Percentiles rank a stretch among this genome's conserved stretches.
These are phyloP conservation scores for Candida rishiriensis DNA, from an alignment of 805 yeast species.

Conservation along the genomic window DNA sequence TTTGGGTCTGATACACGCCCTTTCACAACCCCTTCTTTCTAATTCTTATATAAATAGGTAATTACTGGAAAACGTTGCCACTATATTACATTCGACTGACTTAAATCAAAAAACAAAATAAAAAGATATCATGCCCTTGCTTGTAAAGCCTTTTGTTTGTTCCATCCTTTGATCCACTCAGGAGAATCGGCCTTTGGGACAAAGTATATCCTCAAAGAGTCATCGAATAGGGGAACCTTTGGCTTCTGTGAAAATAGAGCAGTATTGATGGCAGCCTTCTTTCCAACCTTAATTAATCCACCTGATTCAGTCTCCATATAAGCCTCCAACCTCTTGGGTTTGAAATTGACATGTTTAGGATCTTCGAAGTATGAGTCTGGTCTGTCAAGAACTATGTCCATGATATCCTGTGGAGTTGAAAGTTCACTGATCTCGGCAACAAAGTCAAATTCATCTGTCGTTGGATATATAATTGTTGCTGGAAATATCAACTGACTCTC, in stretches of 20 bases:
- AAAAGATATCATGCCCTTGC: slow-evolving; percentile 29
- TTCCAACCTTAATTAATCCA: slow-evolving; percentile 82
- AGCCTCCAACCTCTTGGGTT: slow-evolving; percentile 55
- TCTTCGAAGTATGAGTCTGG: slow-evolving; percentile 67
- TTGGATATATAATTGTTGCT: slow-evolving; percentile 75
- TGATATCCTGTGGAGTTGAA: slow-evolving; percentile 57
- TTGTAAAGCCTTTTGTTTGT: slow-evolving; percentile 52
- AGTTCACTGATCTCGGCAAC: slow-evolving; percentile 72
- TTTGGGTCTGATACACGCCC: no score
- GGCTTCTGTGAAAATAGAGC: slow-evolving; percentile 61
- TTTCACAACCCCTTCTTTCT: no score
- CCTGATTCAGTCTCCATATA: slow-evolving; percentile 81
- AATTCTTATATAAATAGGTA: no score
- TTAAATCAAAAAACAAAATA: no score
- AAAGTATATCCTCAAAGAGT: slow-evolving; percentile 63
- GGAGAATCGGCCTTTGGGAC: slow-evolving; percentile 70
- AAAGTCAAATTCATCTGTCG: slow-evolving; percentile 79
- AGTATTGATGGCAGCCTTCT: slow-evolving; percentile 60
- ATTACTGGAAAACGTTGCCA: no score
- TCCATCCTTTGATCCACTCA: slow-evolving; percentile 66
- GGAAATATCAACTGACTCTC: slow-evolving; percentile 83
- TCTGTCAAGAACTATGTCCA: slow-evolving; percentile 57
- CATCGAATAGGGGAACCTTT: slow-evolving; percentile 72
- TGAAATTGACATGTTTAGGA: slow-evolving; percentile 58
- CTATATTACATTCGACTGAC: no score